These are phyloP conservation scores for Kwoniella botswanensis DNA, from an alignment of 768 basidiomycete species.

Conservation along the genomic window DNA sequence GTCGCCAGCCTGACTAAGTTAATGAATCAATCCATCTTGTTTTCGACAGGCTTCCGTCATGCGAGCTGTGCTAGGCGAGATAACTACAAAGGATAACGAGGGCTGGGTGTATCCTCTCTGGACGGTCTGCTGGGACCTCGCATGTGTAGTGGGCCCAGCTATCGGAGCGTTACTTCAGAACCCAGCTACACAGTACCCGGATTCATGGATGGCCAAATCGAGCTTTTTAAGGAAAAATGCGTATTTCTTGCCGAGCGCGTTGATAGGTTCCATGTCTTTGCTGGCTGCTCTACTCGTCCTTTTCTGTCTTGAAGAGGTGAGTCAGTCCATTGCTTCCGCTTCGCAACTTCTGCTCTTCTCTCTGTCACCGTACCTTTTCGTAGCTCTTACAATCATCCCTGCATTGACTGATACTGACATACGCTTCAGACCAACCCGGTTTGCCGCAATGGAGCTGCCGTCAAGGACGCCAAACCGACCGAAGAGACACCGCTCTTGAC, in stretches of 20 bases:
- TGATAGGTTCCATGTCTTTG: neutral
- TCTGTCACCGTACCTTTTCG: neutral
- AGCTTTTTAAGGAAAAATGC: conserved; percentile 2
- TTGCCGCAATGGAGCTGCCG: neutral
- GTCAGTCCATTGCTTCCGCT: neutral
- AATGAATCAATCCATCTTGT: neutral
- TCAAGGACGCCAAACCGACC: conserved; percentile 2
- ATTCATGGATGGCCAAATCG: conserved; percentile 7
- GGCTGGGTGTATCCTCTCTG: conserved; percentile 38
- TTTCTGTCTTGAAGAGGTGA: conserved; percentile 39
- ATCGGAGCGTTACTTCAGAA: conserved; percentile 27
- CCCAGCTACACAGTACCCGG: conserved; percentile 18
- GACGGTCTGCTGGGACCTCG: conserved; percentile 35
- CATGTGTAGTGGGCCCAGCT: conserved; percentile 29
- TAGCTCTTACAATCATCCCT: no score
- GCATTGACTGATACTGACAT: no score
- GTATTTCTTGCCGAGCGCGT: conserved; percentile 11
- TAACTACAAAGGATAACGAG: conserved; percentile 32
- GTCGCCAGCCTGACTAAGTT: neutral
- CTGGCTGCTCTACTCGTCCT: conserved; percentile 16
- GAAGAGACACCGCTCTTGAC: conserved; percentile 4
- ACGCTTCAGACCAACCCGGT: no score
- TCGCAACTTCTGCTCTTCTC: neutral
- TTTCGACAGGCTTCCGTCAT: conserved; percentile 31
- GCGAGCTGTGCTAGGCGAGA: conserved; percentile 36